phyloP scores from a whole-genome alignment of 192 early-diverging fungal genomes.

The Coemansia sp. region DNA sequence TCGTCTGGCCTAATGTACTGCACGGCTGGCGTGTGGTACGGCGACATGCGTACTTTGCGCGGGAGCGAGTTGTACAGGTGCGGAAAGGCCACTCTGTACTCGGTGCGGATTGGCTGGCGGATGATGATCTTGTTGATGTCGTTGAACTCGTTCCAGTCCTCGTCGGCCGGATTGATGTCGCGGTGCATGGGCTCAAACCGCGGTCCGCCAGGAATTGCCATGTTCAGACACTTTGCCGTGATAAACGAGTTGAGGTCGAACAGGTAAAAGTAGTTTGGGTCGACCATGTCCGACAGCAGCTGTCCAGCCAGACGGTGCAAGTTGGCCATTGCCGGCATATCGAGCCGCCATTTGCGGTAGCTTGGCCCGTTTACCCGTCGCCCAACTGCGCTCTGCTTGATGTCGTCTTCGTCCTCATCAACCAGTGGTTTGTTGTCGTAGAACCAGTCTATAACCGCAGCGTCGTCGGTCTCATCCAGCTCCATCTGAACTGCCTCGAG shows the following conservation, averaged over 20 bases:
- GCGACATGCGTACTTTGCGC: slow-evolving; percentile 84
- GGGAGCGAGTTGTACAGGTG: slow-evolving; percentile 97
- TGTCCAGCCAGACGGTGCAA: slow-evolving; percentile 89
- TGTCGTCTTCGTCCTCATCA: slow-evolving; percentile 49
- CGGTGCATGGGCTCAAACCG: slow-evolving; percentile 97
- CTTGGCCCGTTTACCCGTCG: slow-evolving; percentile 78
- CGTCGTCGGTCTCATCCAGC: slow-evolving; percentile 93
- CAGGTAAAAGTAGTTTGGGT: slow-evolving; percentile 97
- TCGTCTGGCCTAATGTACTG: slow-evolving; percentile 88
- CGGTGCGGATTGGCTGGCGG: slow-evolving; percentile 95
- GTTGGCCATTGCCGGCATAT: slow-evolving; percentile 92
- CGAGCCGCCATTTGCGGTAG: slow-evolving; percentile 87
- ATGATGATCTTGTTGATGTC: slow-evolving; percentile 99
- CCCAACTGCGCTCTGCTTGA: slow-evolving; percentile 43
- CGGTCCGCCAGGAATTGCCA: slow-evolving; percentile 97
- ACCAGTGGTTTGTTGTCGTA: slow-evolving; percentile 93
- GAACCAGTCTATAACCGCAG: slow-evolving; percentile 88
- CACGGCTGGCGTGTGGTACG: slow-evolving; percentile 92
- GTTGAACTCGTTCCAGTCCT: slow-evolving; percentile 99
- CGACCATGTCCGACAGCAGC: slow-evolving; percentile 89
- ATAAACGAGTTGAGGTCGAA: slow-evolving; percentile 95
- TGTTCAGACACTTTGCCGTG: slow-evolving; percentile 96
- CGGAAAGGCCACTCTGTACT: slow-evolving; percentile 99
- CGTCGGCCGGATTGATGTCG: slow-evolving; percentile 94
- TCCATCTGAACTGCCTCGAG: slow-evolving; percentile 99